Evolutionary conservation across 371 early-diverging fungal genomes (phyloP), one percentile per base, ranked within the genome.

Genomic region (Rhizopus sp.): DNA sequence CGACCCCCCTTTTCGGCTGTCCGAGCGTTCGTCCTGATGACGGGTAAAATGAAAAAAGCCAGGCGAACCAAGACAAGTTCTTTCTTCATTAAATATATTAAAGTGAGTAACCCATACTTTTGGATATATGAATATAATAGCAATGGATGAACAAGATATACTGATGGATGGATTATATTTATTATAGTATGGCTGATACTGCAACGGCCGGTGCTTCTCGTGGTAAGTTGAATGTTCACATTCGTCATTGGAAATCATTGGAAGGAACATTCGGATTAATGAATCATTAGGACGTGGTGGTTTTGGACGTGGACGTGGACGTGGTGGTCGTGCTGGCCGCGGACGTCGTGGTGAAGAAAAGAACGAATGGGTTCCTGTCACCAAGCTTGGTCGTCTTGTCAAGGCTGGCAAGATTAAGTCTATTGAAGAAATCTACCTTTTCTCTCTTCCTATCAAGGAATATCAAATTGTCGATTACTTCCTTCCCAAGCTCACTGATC

Each of bases 401-500:
- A 92, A 92, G 86, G 97, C 89, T 72, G 84, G 84, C 77, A 90
- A 90, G 85, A 89, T 92, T 88, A 86, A 86, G 83, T 84, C 88
- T 60, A 90, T 96, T 60, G 93, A 93, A 74, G 94, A 98, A 80
- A 92, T 99, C 73, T 98, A 97, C 83, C 78, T 92, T 56, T 94
- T 94, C 90, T 97, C 98, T 53, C 88, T 97, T 64, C 94, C 94
- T 61, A 93, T 99, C 87, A 97, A 97, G 90, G 99, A 99, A 83
- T 95, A 93, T 89, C 98, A 98, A 83, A 96, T 99, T 60, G 91
- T 99, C 61, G 99, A 99, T 82, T 83, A 80, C 80, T 94, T 99
- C 88, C 82, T 98, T 56, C 92, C 92, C 66, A 91, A 89, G 61
- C 88, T 99, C 66, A 96, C 95, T 92, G 98, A 98, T 75, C 96